Evolutionary conservation across 1,284 basidiomycete genomes (phyloP).

Genomic region (Trametes pubescens): DNA sequence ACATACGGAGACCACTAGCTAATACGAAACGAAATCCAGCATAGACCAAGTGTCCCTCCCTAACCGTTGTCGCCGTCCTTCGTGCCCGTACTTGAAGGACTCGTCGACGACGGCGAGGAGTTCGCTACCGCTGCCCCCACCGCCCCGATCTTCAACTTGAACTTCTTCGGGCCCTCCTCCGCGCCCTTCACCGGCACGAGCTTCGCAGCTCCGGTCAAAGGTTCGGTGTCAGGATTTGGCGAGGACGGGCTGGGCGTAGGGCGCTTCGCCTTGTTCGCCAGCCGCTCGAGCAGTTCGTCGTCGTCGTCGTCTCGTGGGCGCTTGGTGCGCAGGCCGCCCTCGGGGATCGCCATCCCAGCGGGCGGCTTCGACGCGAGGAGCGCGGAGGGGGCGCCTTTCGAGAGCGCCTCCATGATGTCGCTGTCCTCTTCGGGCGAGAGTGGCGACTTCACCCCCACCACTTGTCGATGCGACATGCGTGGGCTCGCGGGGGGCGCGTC

Average conservation of each 20-base stretch:
- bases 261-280: conserved; percentile 65
- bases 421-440: conserved; percentile 53
- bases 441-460: conserved; percentile 39
- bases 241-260: conserved; percentile 37
- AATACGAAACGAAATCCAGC: conserved; percentile 27
- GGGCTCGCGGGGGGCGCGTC: conserved; percentile 41
- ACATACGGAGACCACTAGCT: conserved; percentile 29
- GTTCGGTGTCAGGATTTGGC: conserved; percentile 21
- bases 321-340: conserved; percentile 66
- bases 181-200: conserved; percentile 49
- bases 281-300: conserved; percentile 66
- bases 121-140: conserved; percentile 51
- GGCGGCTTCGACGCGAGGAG: conserved; percentile 41
- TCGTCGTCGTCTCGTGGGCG: conserved; percentile 82
- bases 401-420: conserved; percentile 60
- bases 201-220: conserved; percentile 23
- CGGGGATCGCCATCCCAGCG: conserved; percentile 42
- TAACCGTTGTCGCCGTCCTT: conserved; percentile 83
- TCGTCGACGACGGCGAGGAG: conserved; percentile 41
- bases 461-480: conserved; percentile 51
- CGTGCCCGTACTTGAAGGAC: conserved; percentile 66
- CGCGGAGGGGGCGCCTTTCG: conserved; percentile 52
- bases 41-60: conserved; percentile 20
- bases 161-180: conserved; percentile 78
- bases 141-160: conserved; percentile 75